Evolutionary conservation across 306 rosid genomes (phyloP), one percentile per base, ranked within the genome.

Genomic region (Trichosanthes cucumerina): DNA sequence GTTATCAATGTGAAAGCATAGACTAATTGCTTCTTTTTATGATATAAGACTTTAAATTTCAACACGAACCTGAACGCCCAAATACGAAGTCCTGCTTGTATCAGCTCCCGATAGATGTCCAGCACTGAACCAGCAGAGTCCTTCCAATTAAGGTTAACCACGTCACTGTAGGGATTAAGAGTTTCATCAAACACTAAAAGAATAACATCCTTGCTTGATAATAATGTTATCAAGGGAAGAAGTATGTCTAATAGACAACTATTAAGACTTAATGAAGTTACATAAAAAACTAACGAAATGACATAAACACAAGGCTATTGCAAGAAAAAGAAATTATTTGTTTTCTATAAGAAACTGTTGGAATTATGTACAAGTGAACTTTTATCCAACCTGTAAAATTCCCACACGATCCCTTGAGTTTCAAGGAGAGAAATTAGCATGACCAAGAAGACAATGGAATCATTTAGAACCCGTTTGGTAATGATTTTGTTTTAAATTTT

Each of bases 51-150:
- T 10, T 39, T 6, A 24, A 23, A 41, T 68, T 68, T 41, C 26
- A 68, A 41, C 53, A 78, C 79, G 60, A 85, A 94, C 98, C 97
- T 94, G 97, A 90, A 92, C 41, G 89, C 78, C 98, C 98, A 94
- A 81, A 92, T 88, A 47, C 91, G 90, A 78, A 94, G 83, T 58
- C 97, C 97, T 5, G 81, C 49, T 33, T 38, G 81, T 81, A 90
- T 90, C 84, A 90, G 90, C 82, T 94, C 93, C 24, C 15, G 87
- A 73, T 89, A 90, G 82, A 89, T 57, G 82, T 92, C 82, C 18
- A 94, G 92, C 82, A 94, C 91, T 11, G 98, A 73, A 11, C 34
- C 75, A 50, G 98, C 93, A 81, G 96, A 89, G 83, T 94, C 98
- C 90, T 90, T 88, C 97, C 98, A 94, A 76, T 75, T 71, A 0